A percentile compares a stretch with the other conserved stretches of the same genome.
Conservation (phyloP, 305 asterid species). For the Stenogyne calaminthoides region DNA sequence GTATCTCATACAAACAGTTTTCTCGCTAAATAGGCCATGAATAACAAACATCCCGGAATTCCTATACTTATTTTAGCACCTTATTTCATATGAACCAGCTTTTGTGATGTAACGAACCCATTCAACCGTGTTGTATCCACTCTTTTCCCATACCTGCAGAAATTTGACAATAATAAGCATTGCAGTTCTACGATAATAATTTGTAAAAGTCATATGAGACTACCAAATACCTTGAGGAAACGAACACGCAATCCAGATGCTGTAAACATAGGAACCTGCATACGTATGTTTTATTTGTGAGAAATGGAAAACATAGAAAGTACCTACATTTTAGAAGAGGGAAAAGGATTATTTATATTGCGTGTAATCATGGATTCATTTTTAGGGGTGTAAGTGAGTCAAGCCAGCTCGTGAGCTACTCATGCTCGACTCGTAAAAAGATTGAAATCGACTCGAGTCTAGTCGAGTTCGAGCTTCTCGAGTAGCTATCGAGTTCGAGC, state of each 20-base stretch:
- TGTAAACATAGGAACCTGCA: slow-evolving; percentile 98
- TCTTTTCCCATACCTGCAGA: slow-evolving; percentile 99
- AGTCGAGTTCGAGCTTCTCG: too few species aligned
- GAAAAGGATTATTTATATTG: not conserved
- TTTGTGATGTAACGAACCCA: slow-evolving; percentile 99
- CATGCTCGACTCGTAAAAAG: too few species aligned
- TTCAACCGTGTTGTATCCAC: slow-evolving; percentile 98
- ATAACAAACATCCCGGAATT: slow-evolving; percentile 18
- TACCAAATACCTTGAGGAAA: slow-evolving; percentile 77
- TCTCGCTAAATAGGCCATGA: slow-evolving; percentile 19
- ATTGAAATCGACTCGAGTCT: too few species aligned
- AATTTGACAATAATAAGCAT: slow-evolving; percentile 9
- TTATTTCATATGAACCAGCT: slow-evolving; percentile 98
- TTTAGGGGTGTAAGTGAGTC: too few species aligned
- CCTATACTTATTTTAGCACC: slow-evolving; percentile 57
- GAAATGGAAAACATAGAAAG: slow-evolving; percentile 13
- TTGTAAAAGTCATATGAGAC: slow-evolving; percentile 18
- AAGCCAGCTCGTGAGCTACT: too few species aligned
- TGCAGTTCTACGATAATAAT: slow-evolving; percentile 11
- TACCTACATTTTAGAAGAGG: not conserved
- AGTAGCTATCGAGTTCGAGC: too few species aligned
- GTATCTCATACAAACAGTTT: slow-evolving; percentile 19
- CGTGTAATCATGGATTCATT: slow-evolving; percentile 9
- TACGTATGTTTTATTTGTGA: slow-evolving; percentile 29
- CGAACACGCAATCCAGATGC: slow-evolving; percentile 99